A percentile compares a stretch with the other conserved stretches of the same genome.
Conservation (phyloP, 192 early-diverging fungal species). For the Hyaloraphidium curvatum region DNA sequence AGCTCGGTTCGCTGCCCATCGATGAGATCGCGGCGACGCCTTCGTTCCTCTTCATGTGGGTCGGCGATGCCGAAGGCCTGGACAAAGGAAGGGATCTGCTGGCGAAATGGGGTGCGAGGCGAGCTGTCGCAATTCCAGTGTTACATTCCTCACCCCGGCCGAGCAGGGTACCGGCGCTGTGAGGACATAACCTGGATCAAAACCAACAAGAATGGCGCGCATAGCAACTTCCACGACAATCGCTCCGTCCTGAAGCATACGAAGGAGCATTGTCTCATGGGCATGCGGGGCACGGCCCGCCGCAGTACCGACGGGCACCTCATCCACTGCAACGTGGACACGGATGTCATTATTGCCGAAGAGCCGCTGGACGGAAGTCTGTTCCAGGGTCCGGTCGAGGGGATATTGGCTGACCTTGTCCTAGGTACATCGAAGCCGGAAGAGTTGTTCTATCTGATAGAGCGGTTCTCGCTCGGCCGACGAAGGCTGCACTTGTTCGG, state of each 20-base stretch:
- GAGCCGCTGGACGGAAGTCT: constrained; percentile 18
- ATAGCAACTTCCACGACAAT: background rate
- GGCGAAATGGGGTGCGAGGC: constrained; percentile 22
- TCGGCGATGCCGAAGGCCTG: constrained; percentile 28
- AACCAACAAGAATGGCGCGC: constrained; percentile 21
- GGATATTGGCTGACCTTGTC: background rate
- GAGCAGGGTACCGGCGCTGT: constrained; percentile 28
- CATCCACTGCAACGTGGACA: constrained; percentile 52
- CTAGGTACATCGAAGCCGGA: constrained; percentile 28
- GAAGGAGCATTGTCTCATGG: constrained; percentile 50
- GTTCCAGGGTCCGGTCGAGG: background rate
- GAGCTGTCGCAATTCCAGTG: background rate
- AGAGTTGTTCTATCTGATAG: constrained; percentile 41
- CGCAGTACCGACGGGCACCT: constrained; percentile 42
- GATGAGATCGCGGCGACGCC: constrained; percentile 34
- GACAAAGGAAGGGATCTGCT: constrained; percentile 35
- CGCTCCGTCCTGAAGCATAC: constrained; percentile 27
- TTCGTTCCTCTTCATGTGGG: constrained; percentile 44
- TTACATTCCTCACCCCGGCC: background rate
- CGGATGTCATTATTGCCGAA: constrained; percentile 42
- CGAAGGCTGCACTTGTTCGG: constrained; percentile 42
- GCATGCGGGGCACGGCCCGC: constrained; percentile 41
- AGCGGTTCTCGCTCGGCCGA: constrained; percentile 41
- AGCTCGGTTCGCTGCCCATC: constrained; percentile 30
- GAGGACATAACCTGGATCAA: constrained; percentile 50